Evolutionary conservation across 495 filamentous ascomycete genomes (phyloP), one percentile per base, ranked within the genome.

Genomic region (Hypoxylon fragiforme): DNA sequence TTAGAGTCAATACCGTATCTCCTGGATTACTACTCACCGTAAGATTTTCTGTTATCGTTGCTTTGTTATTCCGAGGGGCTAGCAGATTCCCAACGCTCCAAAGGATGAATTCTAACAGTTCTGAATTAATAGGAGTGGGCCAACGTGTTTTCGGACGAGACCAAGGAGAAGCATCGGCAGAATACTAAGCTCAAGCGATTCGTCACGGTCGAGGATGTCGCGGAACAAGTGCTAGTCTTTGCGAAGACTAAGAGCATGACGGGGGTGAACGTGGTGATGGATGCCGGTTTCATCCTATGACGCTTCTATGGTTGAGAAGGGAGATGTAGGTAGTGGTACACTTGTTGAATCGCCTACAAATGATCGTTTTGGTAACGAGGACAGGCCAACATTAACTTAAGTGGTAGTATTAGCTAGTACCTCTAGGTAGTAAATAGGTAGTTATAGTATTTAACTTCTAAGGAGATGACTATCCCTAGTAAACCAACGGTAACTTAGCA

Each of bases 1-100:
- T 84, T 4, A 60, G 80, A 28, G 80, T 81, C 9, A 84, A 83
- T 50, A 72, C 65, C 39, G 76, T 82, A 1, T 75, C 75, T 11
- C 80, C 80, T 0, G 80, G 80, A 1, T 31, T 83, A 20, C 57
- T 81, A 50, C 60, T 79, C 18, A 81, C 78, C 31, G 73, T 77
- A 60, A 44, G 69, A 54, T 20, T 7, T 12, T 36, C 42, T 13
- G 22, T 45, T n/a, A 26, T n/a, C 24, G 20, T n/a, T n/a, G n/a
- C n/a, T n/a, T n/a, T n/a, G n/a, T n/a, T n/a, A n/a, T n/a, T n/a
- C n/a, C n/a, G n/a, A n/a, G n/a, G n/a, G n/a, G n/a, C n/a, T n/a
- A n/a, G n/a, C n/a, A n/a, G n/a, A n/a, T n/a, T n/a, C n/a, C n/a
- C n/a, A n/a, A n/a, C n/a, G 19, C 4, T 37, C 28, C 3, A 21